Conservation (phyloP, 768 basidiomycete genomes). For the Tylopilus subfusipes region DNA sequence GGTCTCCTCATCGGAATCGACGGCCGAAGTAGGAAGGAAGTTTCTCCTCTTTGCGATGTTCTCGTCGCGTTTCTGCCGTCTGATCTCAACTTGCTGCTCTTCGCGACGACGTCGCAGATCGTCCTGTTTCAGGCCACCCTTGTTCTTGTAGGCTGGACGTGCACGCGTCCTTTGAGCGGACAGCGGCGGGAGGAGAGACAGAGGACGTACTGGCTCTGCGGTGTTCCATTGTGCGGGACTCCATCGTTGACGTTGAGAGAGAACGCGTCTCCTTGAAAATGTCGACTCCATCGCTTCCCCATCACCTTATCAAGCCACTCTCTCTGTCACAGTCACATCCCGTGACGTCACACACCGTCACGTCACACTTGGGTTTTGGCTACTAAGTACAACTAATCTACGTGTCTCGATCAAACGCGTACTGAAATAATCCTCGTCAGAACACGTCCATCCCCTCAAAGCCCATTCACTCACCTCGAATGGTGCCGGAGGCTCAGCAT, state of each 20-base stretch:
- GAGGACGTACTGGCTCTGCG: conserved; percentile 63
- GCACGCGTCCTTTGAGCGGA: conserved; percentile 38
- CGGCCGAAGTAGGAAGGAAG: conserved; percentile 68
- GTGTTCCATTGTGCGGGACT: conserved; percentile 70
- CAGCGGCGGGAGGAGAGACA: conserved; percentile 7
- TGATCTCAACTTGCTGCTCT: conserved; percentile 98
- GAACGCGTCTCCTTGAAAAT: conserved; percentile 17
- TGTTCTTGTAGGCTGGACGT: conserved; percentile 80
- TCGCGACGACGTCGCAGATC: conserved; percentile 95
- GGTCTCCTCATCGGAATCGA: conserved; percentile 92
- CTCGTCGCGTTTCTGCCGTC: conserved; percentile 97
- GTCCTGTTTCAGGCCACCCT: conserved; percentile 83
- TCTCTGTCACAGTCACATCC: conserved; percentile 18
- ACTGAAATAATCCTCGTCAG: conserved; percentile 47
- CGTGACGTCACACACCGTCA: conserved; percentile 24
- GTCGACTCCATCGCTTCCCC: neutral
- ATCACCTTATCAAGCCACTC: conserved; percentile 26
- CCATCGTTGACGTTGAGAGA: conserved; percentile 32
- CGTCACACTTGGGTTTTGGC: neutral
- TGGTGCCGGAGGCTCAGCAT: conserved; percentile 70
- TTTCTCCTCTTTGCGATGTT: conserved; percentile 97
- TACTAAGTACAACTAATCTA: conserved; percentile 4
- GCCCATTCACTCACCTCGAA: conserved; percentile 66
- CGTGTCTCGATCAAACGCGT: conserved; percentile 70
- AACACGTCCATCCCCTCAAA: neutral